Evolutionary conservation across 768 basidiomycete species (phyloP).

Genomic region (Leccinum disarticulatum): DNA sequence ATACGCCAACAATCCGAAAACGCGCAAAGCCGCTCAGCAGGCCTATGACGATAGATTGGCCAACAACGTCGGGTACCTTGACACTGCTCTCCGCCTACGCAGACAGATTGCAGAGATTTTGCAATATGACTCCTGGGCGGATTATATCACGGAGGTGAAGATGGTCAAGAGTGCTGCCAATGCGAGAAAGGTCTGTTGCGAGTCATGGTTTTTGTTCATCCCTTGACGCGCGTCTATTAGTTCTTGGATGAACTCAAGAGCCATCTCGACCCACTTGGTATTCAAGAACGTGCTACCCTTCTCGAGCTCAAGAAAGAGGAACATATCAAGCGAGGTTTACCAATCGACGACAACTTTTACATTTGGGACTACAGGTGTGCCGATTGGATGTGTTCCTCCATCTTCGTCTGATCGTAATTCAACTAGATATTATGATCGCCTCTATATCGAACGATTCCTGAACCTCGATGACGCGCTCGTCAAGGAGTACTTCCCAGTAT

Average conservation of each 20-base stretch:
- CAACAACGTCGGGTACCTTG: constrained; percentile 69
- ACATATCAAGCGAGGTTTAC: constrained; percentile 30
- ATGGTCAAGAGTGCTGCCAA: constrained; percentile 75
- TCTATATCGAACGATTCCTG: constrained; percentile 59
- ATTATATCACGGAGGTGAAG: constrained; percentile 80
- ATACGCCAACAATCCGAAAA: constrained; percentile 69
- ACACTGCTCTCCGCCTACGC: constrained; percentile 67
- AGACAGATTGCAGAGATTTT: constrained; percentile 66
- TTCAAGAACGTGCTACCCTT: constrained; percentile 64
- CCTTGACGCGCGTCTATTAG: constrained; percentile 33
- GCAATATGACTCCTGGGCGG: constrained; percentile 79
- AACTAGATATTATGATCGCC: constrained; percentile 23
- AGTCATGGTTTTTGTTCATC: neutral
- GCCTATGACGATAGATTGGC: constrained; percentile 67
- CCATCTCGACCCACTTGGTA: constrained; percentile 71
- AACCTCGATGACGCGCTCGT: constrained; percentile 71
- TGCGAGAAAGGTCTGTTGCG: constrained; percentile 49
- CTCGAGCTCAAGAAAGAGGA: constrained; percentile 77
- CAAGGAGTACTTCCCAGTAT: constrained; percentile 88
- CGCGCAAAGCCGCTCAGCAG: constrained; percentile 64
- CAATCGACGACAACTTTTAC: constrained; percentile 67
- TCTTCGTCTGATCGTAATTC: neutral
- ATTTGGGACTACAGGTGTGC: constrained; percentile 81
- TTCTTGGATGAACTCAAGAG: constrained; percentile 76
- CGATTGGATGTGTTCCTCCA: neutral